These are phyloP conservation scores for Cercospora berteroae DNA, from an alignment of 2,329 filamentous ascomycete species.

Conservation along the genomic window DNA sequence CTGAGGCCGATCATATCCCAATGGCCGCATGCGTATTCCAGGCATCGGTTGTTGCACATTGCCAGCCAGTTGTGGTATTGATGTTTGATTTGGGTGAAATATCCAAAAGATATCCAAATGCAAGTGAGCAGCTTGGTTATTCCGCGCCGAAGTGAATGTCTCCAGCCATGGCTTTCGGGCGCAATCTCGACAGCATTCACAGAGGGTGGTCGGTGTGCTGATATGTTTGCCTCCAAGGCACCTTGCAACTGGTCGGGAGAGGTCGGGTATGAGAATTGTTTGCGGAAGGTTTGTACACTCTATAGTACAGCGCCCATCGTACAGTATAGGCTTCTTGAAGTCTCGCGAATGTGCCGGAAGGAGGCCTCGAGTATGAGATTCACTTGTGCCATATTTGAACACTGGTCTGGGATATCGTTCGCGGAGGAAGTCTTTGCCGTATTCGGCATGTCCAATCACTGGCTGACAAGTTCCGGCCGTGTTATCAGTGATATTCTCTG, in stretches of 20 bases:
- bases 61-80: background rate
- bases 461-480: background rate
- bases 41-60: constrained; percentile 6
- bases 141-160: background rate
- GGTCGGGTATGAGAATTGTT: background rate
- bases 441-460: background rate
- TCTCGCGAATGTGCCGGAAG: background rate
- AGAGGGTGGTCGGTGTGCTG: background rate
- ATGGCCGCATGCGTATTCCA: constrained; percentile 1
- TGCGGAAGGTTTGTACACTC: background rate
- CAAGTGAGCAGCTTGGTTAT: background rate
- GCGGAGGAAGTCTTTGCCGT: background rate
- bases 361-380: background rate
- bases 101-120: background rate
- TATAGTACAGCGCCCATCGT: background rate
- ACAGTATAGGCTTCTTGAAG: background rate
- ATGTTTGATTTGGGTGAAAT: background rate
- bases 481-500: background rate
- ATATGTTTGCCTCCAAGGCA: background rate
- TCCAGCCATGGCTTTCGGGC: background rate
- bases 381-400: background rate
- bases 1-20: background rate
- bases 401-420: background rate
- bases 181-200: background rate
- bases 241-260: background rate